phyloP scores from a whole-genome alignment of 2,329 filamentous ascomycete species.

The Fusarium compactum region DNA sequence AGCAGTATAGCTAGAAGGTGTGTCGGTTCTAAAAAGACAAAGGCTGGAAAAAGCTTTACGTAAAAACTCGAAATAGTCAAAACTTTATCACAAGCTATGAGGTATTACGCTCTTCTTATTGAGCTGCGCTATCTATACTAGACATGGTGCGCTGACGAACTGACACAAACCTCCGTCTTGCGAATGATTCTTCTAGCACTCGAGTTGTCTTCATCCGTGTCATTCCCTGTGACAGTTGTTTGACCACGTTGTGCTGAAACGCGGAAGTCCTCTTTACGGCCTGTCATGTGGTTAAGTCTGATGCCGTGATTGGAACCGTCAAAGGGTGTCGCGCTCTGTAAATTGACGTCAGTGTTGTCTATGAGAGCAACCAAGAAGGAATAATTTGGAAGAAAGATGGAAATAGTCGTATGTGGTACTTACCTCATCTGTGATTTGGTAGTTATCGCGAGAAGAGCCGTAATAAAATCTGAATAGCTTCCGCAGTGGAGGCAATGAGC shows the following conservation, averaged over 20 bases:
- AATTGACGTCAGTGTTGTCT: background rate
- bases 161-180: constrained; percentile 5
- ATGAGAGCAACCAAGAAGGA: accelerated
- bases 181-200: constrained; percentile 18
- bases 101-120: too few species aligned
- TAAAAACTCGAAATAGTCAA: too few species aligned
- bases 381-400: accelerated
- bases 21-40: too few species aligned
- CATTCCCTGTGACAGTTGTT: background rate
- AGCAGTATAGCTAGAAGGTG: too few species aligned
- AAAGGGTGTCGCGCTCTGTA: background rate
- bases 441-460: constrained; percentile 6
- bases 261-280: background rate
- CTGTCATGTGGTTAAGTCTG: background rate
- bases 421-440: constrained; percentile 5
- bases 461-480: constrained; percentile 21
- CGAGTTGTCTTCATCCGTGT: constrained; percentile 16
- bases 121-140: background rate
- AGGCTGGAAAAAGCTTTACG: too few species aligned
- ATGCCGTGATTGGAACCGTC: background rate
- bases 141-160: background rate
- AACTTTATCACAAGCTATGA: too few species aligned
- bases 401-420: background rate
- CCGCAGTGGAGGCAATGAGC: background rate
- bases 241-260: background rate